These are phyloP conservation scores for Tricholomella constricta DNA, from an alignment of 768 basidiomycete genomes.

Conservation along the genomic window DNA sequence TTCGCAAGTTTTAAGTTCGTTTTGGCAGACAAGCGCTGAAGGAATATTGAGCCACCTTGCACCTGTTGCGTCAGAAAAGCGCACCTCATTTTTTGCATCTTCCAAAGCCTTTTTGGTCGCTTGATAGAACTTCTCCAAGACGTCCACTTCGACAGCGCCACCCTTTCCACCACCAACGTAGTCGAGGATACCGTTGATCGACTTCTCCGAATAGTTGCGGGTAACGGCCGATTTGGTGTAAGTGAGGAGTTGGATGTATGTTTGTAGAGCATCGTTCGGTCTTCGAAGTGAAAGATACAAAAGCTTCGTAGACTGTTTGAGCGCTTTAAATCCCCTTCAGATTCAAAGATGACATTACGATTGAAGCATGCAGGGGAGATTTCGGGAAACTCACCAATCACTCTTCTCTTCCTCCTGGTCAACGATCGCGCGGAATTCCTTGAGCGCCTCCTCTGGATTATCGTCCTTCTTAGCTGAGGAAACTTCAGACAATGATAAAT, in stretches of 20 bases:
- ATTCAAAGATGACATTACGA: background rate
- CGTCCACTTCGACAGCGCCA: conserved; percentile 76
- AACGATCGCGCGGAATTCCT: conserved; percentile 87
- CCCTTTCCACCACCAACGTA: conserved; percentile 93
- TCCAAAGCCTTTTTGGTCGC: conserved; percentile 86
- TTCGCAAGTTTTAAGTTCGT: conserved; percentile 97
- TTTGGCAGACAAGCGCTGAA: conserved; percentile 87
- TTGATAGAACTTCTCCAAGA: conserved; percentile 95
- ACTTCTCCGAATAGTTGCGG: conserved; percentile 96
- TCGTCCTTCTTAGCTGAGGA: conserved; percentile 87
- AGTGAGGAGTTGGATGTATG: conserved; percentile 83
- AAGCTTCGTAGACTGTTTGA: conserved; percentile 96
- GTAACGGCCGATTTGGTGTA: conserved; percentile 97
- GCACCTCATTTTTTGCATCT: conserved; percentile 95
- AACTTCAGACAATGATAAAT: conserved; percentile 8
- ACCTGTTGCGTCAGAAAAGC: conserved; percentile 16
- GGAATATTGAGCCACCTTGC: conserved; percentile 4
- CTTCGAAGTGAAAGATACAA: conserved; percentile 78
- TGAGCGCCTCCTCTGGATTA: conserved; percentile 86
- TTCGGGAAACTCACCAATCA: conserved; percentile 69
- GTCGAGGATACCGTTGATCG: conserved; percentile 97
- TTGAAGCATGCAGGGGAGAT: background rate
- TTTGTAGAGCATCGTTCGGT: conserved; percentile 81
- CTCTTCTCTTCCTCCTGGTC: conserved; percentile 91
- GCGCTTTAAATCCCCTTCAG: conserved; percentile 94